Evolutionary conservation across 306 rosid species (phyloP).

Genomic region (Dalbergia oliveri): DNA sequence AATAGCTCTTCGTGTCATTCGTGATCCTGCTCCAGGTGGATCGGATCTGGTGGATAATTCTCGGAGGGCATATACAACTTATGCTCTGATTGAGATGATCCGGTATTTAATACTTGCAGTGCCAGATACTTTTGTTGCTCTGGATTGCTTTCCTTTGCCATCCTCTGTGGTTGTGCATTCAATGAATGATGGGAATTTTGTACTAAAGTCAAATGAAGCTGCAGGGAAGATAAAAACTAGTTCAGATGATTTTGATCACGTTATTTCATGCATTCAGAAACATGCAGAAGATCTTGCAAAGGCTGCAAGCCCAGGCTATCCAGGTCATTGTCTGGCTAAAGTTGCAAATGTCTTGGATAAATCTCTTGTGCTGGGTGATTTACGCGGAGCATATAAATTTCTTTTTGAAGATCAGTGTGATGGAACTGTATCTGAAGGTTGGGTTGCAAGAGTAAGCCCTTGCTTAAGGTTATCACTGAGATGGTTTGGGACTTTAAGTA

Average conservation of each 20-base stretch:
- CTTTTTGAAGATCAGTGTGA: conserved; percentile 85
- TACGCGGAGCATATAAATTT: conserved; percentile 64
- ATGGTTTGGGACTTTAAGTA: conserved; percentile 75
- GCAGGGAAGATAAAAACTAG: conserved; percentile 62
- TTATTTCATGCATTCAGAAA: conserved; percentile 80
- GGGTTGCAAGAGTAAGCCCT: conserved; percentile 84
- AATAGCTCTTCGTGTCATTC: conserved; percentile 72
- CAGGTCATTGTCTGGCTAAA: conserved; percentile 81
- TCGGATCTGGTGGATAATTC: conserved; percentile 97
- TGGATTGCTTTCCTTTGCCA: conserved; percentile 97
- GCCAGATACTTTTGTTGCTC: conserved; percentile 92
- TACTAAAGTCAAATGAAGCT: conserved; percentile 67
- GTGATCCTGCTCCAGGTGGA: conserved; percentile 92
- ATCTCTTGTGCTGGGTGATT: conserved; percentile 82
- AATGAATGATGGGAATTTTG: conserved; percentile 73
- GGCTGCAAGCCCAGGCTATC: conserved; percentile 77
- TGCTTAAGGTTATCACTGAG: conserved; percentile 85
- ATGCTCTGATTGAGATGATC: conserved; percentile 88
- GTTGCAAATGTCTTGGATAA: conserved; percentile 80
- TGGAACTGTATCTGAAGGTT: conserved; percentile 67
- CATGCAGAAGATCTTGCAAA: conserved; percentile 74
- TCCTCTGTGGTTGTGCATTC: conserved; percentile 70
- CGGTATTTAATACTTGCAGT: conserved; percentile 80
- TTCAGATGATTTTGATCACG: conserved; percentile 72
- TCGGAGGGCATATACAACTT: conserved; percentile 81